Conservation (phyloP, 164 flowering plant genomes). For the Vitis amurensis region DNA sequence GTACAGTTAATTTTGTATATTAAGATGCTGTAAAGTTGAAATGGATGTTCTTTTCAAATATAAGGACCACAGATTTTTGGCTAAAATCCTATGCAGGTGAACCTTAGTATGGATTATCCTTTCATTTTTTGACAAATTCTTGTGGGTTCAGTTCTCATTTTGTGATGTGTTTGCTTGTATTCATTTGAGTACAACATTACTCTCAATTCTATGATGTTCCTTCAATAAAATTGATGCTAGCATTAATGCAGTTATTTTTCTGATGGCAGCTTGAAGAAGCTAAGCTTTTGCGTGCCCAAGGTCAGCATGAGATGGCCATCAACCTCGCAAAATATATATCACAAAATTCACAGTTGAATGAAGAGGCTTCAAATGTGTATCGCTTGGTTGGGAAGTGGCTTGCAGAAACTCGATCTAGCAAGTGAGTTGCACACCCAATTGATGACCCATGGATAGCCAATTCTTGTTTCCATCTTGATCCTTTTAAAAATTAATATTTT, state of each 20-base stretch:
- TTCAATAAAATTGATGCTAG: constrained; percentile 1
- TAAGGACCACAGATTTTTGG: neutral
- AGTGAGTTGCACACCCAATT: constrained; percentile 38
- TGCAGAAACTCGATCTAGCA: constrained; percentile 96
- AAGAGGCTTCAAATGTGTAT: constrained; percentile 69
- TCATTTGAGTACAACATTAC: neutral
- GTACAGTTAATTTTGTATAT: too few relatives aligned
- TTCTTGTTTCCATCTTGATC: neutral
- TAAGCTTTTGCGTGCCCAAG: constrained; percentile 89
- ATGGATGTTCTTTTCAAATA: neutral
- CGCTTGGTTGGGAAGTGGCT: constrained; percentile 98
- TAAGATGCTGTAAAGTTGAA: too few relatives aligned
- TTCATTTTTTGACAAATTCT: neutral
- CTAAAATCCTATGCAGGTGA: neutral
- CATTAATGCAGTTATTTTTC: neutral
- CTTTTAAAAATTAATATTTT: neutral
- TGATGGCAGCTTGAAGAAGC: constrained; percentile 90
- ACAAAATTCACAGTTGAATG: constrained; percentile 46
- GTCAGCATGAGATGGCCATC: constrained; percentile 92
- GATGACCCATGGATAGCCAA: neutral
- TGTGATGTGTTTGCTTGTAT: neutral
- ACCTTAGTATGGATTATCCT: too few relatives aligned
- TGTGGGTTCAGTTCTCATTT: neutral
- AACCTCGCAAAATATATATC: constrained; percentile 79
- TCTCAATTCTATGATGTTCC: neutral